phyloP scores from a whole-genome alignment of 352 stramenopile species.

The Globisporangium spinosum region DNA sequence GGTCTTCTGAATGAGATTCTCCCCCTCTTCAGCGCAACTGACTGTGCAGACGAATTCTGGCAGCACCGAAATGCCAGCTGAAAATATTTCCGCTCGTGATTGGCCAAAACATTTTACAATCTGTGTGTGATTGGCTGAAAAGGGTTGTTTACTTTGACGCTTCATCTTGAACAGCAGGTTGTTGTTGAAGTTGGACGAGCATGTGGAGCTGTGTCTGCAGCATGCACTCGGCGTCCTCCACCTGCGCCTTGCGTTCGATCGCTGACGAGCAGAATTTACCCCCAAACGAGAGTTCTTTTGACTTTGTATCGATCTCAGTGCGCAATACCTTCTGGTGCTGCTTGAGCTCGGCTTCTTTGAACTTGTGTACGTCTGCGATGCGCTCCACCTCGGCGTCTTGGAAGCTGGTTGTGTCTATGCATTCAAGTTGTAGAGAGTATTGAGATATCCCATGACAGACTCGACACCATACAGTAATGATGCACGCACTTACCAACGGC shows the following conservation, averaged over 20 bases:
- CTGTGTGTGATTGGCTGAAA: conserved; percentile 18
- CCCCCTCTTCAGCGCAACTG: neutral
- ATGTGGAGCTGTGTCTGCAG: conserved; percentile 36
- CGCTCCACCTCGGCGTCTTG: conserved; percentile 22
- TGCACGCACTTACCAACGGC: conserved; percentile 24
- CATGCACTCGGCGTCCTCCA: conserved; percentile 35
- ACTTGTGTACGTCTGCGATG: conserved; percentile 30
- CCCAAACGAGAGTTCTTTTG: conserved; percentile 31
- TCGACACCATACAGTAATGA: no score
- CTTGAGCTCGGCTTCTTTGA: conserved; percentile 42
- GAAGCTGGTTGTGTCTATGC: conserved; percentile 24
- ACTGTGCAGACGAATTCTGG: neutral
- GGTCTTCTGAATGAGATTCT: neutral
- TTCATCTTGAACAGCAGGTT: neutral
- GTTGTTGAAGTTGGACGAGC: conserved; percentile 1
- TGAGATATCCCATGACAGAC: no score
- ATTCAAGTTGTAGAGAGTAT: no score
- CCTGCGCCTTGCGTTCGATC: conserved; percentile 30
- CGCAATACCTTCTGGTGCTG: conserved; percentile 51
- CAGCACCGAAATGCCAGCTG: conserved; percentile 6
- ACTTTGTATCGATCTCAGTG: conserved; percentile 28
- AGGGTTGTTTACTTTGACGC: neutral
- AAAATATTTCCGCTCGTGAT: conserved; percentile 12
- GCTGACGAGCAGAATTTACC: conserved; percentile 34
- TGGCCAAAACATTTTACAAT: conserved; percentile 1